Evolutionary conservation across 2,329 filamentous ascomycete genomes (phyloP).

Genomic region (Sarocladium kiliense): DNA sequence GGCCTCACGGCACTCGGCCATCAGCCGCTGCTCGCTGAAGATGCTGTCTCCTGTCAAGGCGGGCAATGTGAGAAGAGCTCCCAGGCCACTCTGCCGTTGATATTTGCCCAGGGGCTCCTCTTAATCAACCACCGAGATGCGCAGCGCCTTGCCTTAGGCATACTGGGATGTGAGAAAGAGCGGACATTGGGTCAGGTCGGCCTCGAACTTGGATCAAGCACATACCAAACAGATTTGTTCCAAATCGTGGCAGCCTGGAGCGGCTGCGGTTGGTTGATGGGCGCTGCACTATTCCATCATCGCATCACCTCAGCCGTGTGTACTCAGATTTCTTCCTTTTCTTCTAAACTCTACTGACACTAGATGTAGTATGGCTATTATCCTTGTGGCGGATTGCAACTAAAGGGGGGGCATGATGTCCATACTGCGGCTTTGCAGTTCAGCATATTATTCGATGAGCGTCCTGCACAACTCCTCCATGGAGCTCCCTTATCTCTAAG

Average conservation of each 20-base stretch:
- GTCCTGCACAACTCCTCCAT: too few species aligned
- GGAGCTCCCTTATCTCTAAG: too few species aligned
- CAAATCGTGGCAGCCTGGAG: not conserved
- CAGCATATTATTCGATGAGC: not conserved
- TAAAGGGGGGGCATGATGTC: not conserved
- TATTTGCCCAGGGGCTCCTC: not conserved
- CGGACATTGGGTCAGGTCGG: not conserved
- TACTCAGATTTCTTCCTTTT: not conserved
- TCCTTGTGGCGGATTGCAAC: not conserved
- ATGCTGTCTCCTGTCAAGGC: not conserved
- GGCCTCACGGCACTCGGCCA: not conserved
- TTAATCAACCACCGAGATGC: not conserved
- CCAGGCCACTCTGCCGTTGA: not conserved
- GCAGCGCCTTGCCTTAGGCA: not conserved
- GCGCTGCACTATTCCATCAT: not conserved
- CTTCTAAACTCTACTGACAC: not conserved
- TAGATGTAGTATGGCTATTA: not conserved
- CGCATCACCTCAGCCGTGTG: not conserved
- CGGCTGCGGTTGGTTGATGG: not conserved
- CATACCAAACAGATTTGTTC: not conserved
- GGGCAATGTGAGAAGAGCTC: not conserved
- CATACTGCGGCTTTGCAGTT: not conserved
- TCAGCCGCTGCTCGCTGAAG: not conserved
- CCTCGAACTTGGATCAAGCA: not conserved
- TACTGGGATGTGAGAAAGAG: not conserved